Evolutionary conservation across 768 basidiomycete species (phyloP), one percentile per base, ranked within the genome.

Genomic region (Daedalea quercina): DNA sequence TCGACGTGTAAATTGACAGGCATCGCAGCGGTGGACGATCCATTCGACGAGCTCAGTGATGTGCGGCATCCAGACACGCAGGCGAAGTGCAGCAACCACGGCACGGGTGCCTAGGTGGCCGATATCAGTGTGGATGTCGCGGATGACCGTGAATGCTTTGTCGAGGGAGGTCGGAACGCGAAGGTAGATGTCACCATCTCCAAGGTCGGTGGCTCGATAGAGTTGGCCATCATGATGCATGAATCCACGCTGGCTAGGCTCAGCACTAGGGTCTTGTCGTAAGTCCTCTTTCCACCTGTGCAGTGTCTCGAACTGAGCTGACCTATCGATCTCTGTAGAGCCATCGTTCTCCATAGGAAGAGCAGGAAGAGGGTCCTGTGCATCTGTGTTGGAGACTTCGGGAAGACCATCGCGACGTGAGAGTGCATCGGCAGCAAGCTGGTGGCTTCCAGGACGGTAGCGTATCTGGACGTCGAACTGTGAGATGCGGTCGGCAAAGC

Each of bases 401-500:
- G 37, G 13, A 24, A 54, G 55, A 2, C 62, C 57, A 19, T 34
- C 53, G 7, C 56, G 57, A 9, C 60, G 53, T 8, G 60, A 61
- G 15, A 61, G 54, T 9, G 58, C 56, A 41, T 63, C 56, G 12
- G 62, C 59, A 12, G 62, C 56, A 19, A 54, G 48, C 34, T 54
- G 54, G 23, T 49, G 33, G 9, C 49, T 41, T 15, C 59, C 55
- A 19, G 58, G 59, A 2, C 54, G 55, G 33, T 58, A 61, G 17
- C 61, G 15, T 17, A 52, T 52, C 3, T 34, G 44, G 20, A 52
- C 51, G 22, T 52, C 44, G 25, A 52, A 52, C 53, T 63, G 55
- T 51, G 56, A 20, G 51, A 61, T 53, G 22, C 61, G 47, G 53
- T 63, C 62, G 41, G 47, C 42, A 45, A 63, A 63, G 20, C 58